Evolutionary conservation across 139 green algal species (phyloP), one percentile per base, ranked within the genome.

Genomic region (Raphidocelis subcapitata): DNA sequence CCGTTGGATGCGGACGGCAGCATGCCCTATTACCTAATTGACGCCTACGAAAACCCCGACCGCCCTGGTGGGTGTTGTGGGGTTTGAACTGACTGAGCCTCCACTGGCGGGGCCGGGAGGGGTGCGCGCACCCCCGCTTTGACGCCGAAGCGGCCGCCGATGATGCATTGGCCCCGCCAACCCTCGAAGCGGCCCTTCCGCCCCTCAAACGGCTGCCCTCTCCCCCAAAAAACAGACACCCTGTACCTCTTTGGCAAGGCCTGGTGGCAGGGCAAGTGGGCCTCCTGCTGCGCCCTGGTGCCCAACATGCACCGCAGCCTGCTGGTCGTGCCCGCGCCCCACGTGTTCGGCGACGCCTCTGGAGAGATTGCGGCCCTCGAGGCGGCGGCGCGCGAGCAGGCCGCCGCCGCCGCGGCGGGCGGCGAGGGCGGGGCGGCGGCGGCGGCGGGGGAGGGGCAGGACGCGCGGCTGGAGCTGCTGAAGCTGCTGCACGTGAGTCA

Each of bases 231-330:
- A n/a, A 59, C 12, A 59, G 20, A 59, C 52, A 59, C 41, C 0
- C 86, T 98, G 2, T 94, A 90, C 69, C 80, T 99, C 20, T 98
- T 99, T 80, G 94, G 95, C 75, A 98, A 98, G 88, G 89, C 41
- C 41, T 49, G 41, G 41, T 49, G 12, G 8, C 41, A 12, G 8
- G 41, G 41, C 8, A 49, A 49, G 41, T 86, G 72, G 72, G 63
- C 73, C 67, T 81, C 72, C 46, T 82, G 76, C 73, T 76, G 60
- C 23, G 77, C 66, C 1, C 51, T 81, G 41, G 74, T 90, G 37
- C 73, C 73, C 46, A 69, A 71, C 55, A 49, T 83, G 44, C 77
- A 86, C 29, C 81, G 87, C 72, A 91, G 75, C 76, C 26, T 98
- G 31, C 91, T 97, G 70, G 83, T 97, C 2, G 86, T 98, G 47